A percentile compares a stretch with the other conserved stretches of the same genome.
Conservation (phyloP, 1,284 basidiomycete species). For the Anthracocystis setariae region DNA sequence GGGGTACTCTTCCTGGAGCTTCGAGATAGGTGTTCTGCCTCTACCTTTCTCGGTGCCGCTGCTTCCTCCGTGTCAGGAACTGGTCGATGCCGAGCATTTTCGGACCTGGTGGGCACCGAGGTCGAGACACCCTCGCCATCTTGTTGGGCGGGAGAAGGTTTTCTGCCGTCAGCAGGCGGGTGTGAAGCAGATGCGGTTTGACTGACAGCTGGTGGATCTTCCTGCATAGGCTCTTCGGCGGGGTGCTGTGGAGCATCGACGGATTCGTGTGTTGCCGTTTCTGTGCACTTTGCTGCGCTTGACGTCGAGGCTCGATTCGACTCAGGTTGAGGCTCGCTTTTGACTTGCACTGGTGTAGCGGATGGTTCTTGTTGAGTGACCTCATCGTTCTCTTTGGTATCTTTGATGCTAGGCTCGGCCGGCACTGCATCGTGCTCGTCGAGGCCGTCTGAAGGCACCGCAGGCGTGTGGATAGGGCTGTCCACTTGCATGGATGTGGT, state of each 20-base stretch:
- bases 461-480: slow-evolving; percentile 31
- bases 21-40: slow-evolving; percentile 17
- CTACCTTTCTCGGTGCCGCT: slow-evolving; percentile 2
- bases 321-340: slow-evolving; percentile 16
- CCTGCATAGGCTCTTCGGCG: not conserved
- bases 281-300: not conserved
- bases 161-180: slow-evolving; percentile 1
- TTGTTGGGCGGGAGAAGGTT: slow-evolving; percentile 11
- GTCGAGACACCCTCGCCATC: not conserved
- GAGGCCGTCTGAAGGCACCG: slow-evolving; percentile 18
- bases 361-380: not conserved
- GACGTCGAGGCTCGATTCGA: slow-evolving; percentile 5
- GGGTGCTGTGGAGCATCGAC: not conserved
- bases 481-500: slow-evolving; percentile 34
- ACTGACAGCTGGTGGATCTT: not conserved
- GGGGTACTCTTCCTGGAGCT: slow-evolving; percentile 15
- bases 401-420: not conserved
- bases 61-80: slow-evolving; percentile 8
- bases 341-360: slow-evolving; percentile 4
- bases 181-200: not conserved
- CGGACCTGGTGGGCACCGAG: slow-evolving; percentile 3
- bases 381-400: not conserved
- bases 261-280: slow-evolving; percentile 1
- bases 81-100: slow-evolving; percentile 7
- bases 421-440: slow-evolving; percentile 1